A percentile compares a stretch with the other conserved stretches of the same genome.
These are phyloP conservation scores for Sarcodon aspratus DNA, from an alignment of 768 basidiomycete species.

Conservation along the genomic window DNA sequence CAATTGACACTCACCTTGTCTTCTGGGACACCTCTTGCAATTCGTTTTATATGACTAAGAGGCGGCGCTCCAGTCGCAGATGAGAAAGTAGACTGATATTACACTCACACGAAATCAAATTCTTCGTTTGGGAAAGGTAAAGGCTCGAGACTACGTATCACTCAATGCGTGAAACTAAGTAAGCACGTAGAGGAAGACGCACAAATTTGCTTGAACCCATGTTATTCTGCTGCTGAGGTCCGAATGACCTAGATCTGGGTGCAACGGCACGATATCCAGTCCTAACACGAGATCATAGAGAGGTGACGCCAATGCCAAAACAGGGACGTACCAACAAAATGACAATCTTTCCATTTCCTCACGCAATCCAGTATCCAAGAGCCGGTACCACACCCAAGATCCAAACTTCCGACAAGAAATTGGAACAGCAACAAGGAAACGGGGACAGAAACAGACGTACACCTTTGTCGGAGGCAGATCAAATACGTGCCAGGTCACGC, in stretches of 20 bases:
- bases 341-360: constrained; percentile 48
- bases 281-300: constrained; percentile 23
- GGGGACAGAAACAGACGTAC: constrained; percentile 24
- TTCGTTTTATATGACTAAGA: constrained; percentile 53
- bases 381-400: constrained; percentile 74
- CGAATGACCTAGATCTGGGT: constrained; percentile 54
- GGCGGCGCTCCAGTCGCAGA: neutral
- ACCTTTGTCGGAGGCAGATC: constrained; percentile 48
- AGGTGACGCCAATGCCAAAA: neutral
- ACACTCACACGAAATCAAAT: constrained; percentile 66
- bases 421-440: neutral
- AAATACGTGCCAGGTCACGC: constrained; percentile 57
- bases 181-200: constrained; percentile 13
- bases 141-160: constrained; percentile 39
- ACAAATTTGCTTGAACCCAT: constrained; percentile 72
- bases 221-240: constrained; percentile 50
- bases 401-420: constrained; percentile 30
- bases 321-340: constrained; percentile 46
- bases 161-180: constrained; percentile 5
- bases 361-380: constrained; percentile 64
- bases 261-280: constrained; percentile 60
- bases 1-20: constrained; percentile 37
- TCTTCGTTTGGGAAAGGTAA: constrained; percentile 63
- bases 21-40: constrained; percentile 67
- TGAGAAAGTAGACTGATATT: neutral